Conservation (phyloP, 2,329 filamentous ascomycete genomes). For the Aureobasidium subglaciale region DNA sequence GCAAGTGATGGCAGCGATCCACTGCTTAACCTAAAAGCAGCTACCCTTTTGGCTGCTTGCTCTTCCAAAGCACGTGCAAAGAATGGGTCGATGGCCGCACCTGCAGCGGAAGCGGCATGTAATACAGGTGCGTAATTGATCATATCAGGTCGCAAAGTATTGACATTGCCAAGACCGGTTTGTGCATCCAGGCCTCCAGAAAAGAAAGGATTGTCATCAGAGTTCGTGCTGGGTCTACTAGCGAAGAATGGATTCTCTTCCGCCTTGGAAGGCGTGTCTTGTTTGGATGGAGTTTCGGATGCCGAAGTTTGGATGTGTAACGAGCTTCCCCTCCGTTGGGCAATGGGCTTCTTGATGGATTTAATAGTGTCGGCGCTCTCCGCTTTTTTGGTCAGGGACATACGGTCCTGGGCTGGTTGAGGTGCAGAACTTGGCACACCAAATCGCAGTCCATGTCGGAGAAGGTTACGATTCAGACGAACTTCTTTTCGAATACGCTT, state of each 20-base stretch:
- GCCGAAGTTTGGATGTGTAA: not conserved
- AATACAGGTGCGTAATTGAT: slow-evolving; percentile 11
- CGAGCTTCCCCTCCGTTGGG: not conserved
- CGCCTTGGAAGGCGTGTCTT: not conserved
- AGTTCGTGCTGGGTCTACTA: not conserved
- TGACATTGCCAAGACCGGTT: slow-evolving; percentile 3
- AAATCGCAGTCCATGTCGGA: slow-evolving; percentile 1
- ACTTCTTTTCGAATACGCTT: slow-evolving; percentile 31
- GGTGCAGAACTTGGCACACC: not conserved
- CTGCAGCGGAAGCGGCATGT: slow-evolving; percentile 4
- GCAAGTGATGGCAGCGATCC: not conserved
- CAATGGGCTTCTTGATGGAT: not conserved
- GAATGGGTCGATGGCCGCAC: slow-evolving; percentile 7
- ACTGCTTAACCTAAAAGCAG: not conserved
- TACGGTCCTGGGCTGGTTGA: not conserved
- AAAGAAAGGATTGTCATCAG: slow-evolving; percentile 14
- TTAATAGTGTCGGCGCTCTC: not conserved
- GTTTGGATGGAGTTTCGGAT: not conserved
- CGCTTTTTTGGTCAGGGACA: not conserved
- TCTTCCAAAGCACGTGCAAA: slow-evolving; percentile 3
- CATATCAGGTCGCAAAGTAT: not conserved
- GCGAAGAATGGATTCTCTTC: slow-evolving; percentile 6
- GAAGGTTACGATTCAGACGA: not conserved
- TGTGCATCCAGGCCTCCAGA: slow-evolving; percentile 1
- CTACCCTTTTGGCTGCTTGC: not conserved